These are phyloP conservation scores for Lecanicillium sp. DNA, from an alignment of 2,329 filamentous ascomycete genomes.

Conservation along the genomic window DNA sequence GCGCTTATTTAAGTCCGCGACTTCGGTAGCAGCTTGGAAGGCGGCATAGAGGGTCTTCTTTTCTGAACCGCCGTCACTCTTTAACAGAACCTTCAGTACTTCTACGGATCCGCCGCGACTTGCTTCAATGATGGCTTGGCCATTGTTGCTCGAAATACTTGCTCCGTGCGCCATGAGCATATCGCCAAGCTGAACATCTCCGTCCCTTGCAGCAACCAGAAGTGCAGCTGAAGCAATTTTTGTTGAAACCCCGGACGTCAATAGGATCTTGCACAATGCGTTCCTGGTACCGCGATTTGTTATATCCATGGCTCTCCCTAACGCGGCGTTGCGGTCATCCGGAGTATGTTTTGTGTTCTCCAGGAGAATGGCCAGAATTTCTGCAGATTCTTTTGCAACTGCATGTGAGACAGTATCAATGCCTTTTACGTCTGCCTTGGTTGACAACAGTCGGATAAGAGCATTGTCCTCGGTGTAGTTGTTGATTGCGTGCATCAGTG, in stretches of 20 bases:
- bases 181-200: conserved; percentile 42
- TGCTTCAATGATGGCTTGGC: conserved; percentile 47
- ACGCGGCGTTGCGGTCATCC: conserved; percentile 29
- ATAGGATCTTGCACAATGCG: conserved; percentile 35
- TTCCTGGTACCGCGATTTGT: conserved; percentile 31
- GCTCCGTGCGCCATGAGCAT: conserved; percentile 45
- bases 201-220: conserved; percentile 42
- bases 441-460: conserved; percentile 36
- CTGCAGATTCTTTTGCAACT: conserved; percentile 34
- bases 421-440: conserved; percentile 40
- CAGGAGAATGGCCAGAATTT: conserved; percentile 40
- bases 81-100: conserved; percentile 43
- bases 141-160: conserved; percentile 40
- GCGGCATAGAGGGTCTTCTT: conserved; percentile 38
- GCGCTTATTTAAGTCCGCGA: conserved; percentile 40
- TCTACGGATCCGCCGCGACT: conserved; percentile 42
- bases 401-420: conserved; percentile 40
- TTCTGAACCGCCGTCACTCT: conserved; percentile 28
- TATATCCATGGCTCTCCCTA: conserved; percentile 35
- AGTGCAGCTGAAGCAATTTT: conserved; percentile 41
- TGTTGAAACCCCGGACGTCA: conserved; percentile 37
- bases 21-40: conserved; percentile 48
- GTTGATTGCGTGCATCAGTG: conserved; percentile 42
- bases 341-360: conserved; percentile 24
- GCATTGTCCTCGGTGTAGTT: conserved; percentile 40